These are phyloP conservation scores for Penicillium lividum DNA, from an alignment of 495 filamentous ascomycete genomes.

Conservation along the genomic window DNA sequence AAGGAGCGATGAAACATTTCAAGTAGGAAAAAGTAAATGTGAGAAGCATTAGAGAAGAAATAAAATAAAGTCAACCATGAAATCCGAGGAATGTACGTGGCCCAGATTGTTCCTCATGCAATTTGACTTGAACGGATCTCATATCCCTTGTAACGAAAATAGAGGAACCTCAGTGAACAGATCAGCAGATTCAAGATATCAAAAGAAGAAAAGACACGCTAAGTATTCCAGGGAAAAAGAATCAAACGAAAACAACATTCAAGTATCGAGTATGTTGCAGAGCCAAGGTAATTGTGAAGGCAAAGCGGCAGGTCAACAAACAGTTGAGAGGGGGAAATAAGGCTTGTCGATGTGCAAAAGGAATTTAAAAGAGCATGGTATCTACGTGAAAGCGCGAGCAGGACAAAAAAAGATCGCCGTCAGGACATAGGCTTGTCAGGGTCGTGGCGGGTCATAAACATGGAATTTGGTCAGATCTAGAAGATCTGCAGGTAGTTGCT, in stretches of 20 bases:
- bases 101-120: slow-evolving; percentile 21
- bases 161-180: slow-evolving; percentile 7
- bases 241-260: slow-evolving; percentile 10
- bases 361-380: slow-evolving; percentile 20
- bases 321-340: slow-evolving; percentile 13
- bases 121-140: slow-evolving; percentile 26
- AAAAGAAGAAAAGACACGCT: slow-evolving; percentile 13
- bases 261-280: slow-evolving; percentile 10
- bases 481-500: slow-evolving; percentile 90
- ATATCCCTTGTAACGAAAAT: slow-evolving; percentile 1
- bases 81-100: slow-evolving; percentile 10
- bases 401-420: slow-evolving; percentile 26
- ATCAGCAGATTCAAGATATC: slow-evolving; percentile 7
- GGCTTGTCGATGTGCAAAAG: slow-evolving; percentile 29
- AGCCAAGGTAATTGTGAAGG: slow-evolving; percentile 2
- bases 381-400: slow-evolving; percentile 31
- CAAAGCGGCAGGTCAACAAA: slow-evolving; percentile 9
- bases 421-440: slow-evolving; percentile 21
- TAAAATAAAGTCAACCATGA: slow-evolving; percentile 11
- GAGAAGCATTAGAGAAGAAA: slow-evolving; percentile 13
- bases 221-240: slow-evolving; percentile 8
- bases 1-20: not conserved
- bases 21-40: not conserved
- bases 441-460: slow-evolving; percentile 33
- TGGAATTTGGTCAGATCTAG: slow-evolving; percentile 26